Base-by-base conservation (phyloP, 192 early-diverging fungal species). In the Coemansia sp. region DNA sequence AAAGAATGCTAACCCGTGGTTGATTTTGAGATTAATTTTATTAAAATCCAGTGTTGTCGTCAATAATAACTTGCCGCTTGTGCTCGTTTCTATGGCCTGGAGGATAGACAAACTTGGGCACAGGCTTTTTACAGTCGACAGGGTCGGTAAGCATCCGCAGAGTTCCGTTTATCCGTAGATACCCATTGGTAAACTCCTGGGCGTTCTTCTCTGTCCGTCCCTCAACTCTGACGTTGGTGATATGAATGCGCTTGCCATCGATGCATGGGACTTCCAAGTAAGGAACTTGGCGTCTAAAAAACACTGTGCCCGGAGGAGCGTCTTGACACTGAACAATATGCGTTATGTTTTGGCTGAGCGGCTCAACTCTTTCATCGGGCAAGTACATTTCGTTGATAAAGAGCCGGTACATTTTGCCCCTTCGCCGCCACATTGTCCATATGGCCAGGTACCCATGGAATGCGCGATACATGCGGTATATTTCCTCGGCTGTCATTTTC, bases 381-480 rank as follows among this genome's bases (percentile, higher is more conserved):
- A 59, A 11, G 9, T 31, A 31, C 57, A 70, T 54, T 0, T 46
- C 47, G 7, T 38, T 42, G 1, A 70, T 19, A 5, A 47, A 15
- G 15, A 70, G 26, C 50, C 35, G 43, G 43, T 52, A 6, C 52
- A 58, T 63, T 9, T 33, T 50, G 20, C 14, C 15, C 53, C 59
- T 59, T 28, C 38, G 40, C 21, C 60, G 56, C 61, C 56, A 63
- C 21, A 63, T 63, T 14, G 61, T 55, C 14, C 63, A 52, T 26
- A 55, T n/a, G 6, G 46, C n/a, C 38, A n/a, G 11, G 14, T 44
- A 42, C 23, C 68, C 68, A 6, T 47, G 23, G 66, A 90, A 83
- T 5, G 92, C 93, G 23, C 87, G 70, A 59, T 87, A 65, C 31
- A 84, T 53, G 30, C 81, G 64, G 39, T 84, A 87, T 2, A 90